These are phyloP conservation scores for Saccharomyces jurei DNA, from an alignment of 805 yeast genomes.

Conservation along the genomic window DNA sequence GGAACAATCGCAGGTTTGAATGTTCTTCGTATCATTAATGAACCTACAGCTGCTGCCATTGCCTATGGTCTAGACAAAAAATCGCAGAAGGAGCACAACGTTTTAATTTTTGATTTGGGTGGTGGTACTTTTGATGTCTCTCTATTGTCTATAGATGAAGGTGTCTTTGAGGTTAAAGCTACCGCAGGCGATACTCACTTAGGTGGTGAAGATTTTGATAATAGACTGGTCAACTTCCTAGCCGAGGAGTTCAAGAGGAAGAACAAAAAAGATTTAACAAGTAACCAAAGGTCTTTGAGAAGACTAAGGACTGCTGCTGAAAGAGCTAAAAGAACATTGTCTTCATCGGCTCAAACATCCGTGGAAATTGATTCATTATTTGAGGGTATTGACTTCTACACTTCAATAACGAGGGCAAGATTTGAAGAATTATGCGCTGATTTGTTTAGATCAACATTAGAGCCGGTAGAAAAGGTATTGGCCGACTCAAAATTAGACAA, in stretches of 20 bases:
- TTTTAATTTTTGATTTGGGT: slow-evolving; percentile 89
- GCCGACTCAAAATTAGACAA: slow-evolving; percentile 86
- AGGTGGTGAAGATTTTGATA: slow-evolving; percentile 98
- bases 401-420: slow-evolving; percentile 94
- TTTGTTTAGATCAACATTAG: slow-evolving; percentile 85
- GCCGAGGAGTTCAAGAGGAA: slow-evolving; percentile 91
- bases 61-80: slow-evolving; percentile 87
- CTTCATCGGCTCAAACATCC: slow-evolving; percentile 91
- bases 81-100: slow-evolving; percentile 74
- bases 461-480: slow-evolving; percentile 92
- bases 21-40: slow-evolving; percentile 90
- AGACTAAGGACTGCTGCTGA: slow-evolving; percentile 97
- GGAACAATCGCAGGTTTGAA: slow-evolving; percentile 94
- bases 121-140: slow-evolving; percentile 99
- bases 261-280: slow-evolving; percentile 82
- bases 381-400: slow-evolving; percentile 95
- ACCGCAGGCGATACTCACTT: slow-evolving; percentile 64
- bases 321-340: slow-evolving; percentile 96
- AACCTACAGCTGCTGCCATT: slow-evolving; percentile 96
- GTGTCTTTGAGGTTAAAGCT: slow-evolving; percentile 94
- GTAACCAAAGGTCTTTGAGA: slow-evolving; percentile 92
- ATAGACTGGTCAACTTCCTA: slow-evolving; percentile 86
- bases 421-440: slow-evolving; percentile 94
- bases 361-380: slow-evolving; percentile 89
- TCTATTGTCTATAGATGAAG: slow-evolving; percentile 82